Base-by-base conservation (phyloP, 2,329 filamentous ascomycete genomes). In the Verticillium klebahnii region DNA sequence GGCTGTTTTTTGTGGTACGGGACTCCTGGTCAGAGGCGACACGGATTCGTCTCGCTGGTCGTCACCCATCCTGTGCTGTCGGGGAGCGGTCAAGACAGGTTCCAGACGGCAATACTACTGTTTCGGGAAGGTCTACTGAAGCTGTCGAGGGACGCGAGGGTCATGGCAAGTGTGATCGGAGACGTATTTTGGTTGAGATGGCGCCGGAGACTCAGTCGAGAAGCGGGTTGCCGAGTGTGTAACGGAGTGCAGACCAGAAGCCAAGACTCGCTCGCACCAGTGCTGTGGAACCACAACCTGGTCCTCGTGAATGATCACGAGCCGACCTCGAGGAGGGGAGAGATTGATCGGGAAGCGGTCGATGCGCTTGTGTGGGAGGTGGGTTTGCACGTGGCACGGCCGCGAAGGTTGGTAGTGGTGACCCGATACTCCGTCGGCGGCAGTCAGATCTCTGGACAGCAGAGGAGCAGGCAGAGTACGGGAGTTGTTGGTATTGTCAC, bases 11-110 rank as follows among this genome's bases (percentile, higher is more conserved):
- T 58, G 56, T 32, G 65, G 60, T 25, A 45, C 57, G 54, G 62
- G 58, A 50, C 61, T 64, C 52, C 57, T 57, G 52, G 67, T 66
- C 64, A 68, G 64, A 55, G 69, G 67, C 50, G 69, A 71, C 57
- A 70, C 61, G 12, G 69, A 69, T 7, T 67, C 67, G 61, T 70
- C 68, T 61, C 65, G 63, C 57, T 58, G 61, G 40, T 39, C 31
- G 50, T 62, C 62, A 32, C 63, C 62, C 64, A 64, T 65, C 4
- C 45, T 61, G 66, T 14, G 34, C 11, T 39, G 23, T 61, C 39
- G 57, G 19, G 9, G 23, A 6, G 57, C 37, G 25, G n/a, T 52
- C 45, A 52, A 52, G 40, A 50, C 5, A 5, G 19, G 9, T 8
- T 52, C n/a, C 45, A 25, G 19, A 23, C 1, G 25, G 19, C 9